Evolutionary conservation across 495 filamentous ascomycete genomes (phyloP), one percentile per base, ranked within the genome.

Genomic region (Neurospora tetrasperma): DNA sequence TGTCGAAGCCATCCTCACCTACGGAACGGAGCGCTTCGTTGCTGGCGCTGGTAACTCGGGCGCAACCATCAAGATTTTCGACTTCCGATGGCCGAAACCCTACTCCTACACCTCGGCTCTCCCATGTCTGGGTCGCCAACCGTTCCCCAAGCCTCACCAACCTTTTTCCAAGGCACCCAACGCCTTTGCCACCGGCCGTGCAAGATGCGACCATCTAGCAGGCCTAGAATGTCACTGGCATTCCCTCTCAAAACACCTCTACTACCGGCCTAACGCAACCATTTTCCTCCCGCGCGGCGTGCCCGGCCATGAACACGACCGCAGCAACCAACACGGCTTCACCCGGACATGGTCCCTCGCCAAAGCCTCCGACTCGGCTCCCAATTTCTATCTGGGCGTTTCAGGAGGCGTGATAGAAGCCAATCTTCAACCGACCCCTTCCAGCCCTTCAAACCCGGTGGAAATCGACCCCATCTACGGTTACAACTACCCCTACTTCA

Each of bases 91-190:
- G 82, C 73, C 80, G 0, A 83, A 81, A 73, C 62, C 73, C 4
- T 86, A 86, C 72, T 79, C 84, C 38, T 81, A 86, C 68, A 84
- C 82, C 12, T 76, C 80, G 1, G 80, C 78, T 7, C 77, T 86
- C 4, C 77, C 83, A 0, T 86, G 85, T 69, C 48, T 77, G 8
- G 75, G 44, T 27, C 48, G 70, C 0, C 35, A 16, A 0, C 85
- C 85, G 0, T 82, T 81, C 48, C 83, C 84, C 3, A 35, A 42
- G 5, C 83, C 83, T 0, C 75, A 73, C 9, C 80, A 82, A 72
- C 78, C 79, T 9, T 81, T 82, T 41, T 2, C 76, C 20, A 72
- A 73, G 3, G 54, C 71, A 11, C 82, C 78, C 0, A 74, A 72
- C 18, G 68, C 73, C 14, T 71, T 76, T n/a, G 6, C 41, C 7